Evolutionary conservation across 208 protist species (phyloP).

Genomic region (Leishmania major): DNA sequence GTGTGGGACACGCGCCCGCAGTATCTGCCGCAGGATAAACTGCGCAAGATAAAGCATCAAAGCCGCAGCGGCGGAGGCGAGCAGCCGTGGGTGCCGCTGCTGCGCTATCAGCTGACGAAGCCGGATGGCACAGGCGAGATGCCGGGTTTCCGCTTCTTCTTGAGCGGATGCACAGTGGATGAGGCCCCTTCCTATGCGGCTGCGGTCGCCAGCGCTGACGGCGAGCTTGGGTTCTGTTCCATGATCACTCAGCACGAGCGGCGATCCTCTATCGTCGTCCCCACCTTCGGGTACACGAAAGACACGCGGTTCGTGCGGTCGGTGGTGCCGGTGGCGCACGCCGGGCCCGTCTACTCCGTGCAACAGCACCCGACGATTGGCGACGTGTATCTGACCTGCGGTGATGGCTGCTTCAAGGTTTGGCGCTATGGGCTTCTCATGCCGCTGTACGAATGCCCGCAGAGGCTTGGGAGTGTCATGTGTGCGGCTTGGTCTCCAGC

Average conservation of each 20-base stretch:
- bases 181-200: constrained; percentile 66
- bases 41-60: constrained; percentile 91
- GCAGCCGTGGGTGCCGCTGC: constrained; percentile 87
- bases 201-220: constrained; percentile 65
- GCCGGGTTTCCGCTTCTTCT: constrained; percentile 79
- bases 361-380: constrained; percentile 84
- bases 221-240: constrained; percentile 74
- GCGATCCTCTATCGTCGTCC: constrained; percentile 33
- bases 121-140: constrained; percentile 74
- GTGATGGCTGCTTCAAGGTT: constrained; percentile 89
- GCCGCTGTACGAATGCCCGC: constrained; percentile 83
- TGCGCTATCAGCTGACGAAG: constrained; percentile 68
- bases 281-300: constrained; percentile 61
- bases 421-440: constrained; percentile 75
- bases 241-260: constrained; percentile 68
- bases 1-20: constrained; percentile 91
- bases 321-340: constrained; percentile 61
- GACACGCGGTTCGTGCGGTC: constrained; percentile 66
- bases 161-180: constrained; percentile 62
- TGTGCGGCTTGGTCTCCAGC: constrained; percentile 89
- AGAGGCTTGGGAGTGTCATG: constrained; percentile 44
- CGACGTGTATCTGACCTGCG: constrained; percentile 90
- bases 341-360: constrained; percentile 75
- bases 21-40: constrained; percentile 84
- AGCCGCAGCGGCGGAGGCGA: constrained; percentile 48